Base-by-base conservation (phyloP, 2,329 filamentous ascomycete genomes). In the Aspergillus sojae region DNA sequence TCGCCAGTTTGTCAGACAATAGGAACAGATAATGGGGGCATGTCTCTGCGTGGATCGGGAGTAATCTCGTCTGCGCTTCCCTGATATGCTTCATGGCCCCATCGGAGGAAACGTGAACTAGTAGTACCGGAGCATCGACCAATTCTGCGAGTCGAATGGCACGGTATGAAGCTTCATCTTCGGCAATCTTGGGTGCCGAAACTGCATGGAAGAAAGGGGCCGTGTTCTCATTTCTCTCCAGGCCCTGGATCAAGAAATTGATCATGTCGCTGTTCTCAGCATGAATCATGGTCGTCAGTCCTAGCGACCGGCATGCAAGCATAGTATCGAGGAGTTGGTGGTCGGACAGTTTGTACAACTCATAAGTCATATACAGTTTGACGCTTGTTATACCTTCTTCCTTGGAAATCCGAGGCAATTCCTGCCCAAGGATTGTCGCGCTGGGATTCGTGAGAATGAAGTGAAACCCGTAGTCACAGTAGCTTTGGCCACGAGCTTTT, bases 21-120 rank as follows among this genome's bases (percentile, higher is more conserved):
- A 87, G 76, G 66, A 85, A 84, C 19, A 87, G 78, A 65, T 88
- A 87, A 61, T 87, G 85, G 3, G 85, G 85, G 69, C 85, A 87
- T 1, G 85, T 88, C 71, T 87, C 85, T 1, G 83, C 85, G 65
- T 85, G 83, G 26, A 87, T 78, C 0, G 85, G 84, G 11, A 86
- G 75, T 0, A 82, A 79, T 4, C 78, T 71, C 10, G 80, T 81
- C 68, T 87, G 84, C 0, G 85, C 85, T 16, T 41, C 39, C 28
- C 82, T 79, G 59, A 86, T 82, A 61, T 82, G 80, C 5, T 75
- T 71, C 11, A 83, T 80, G 1, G 84, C 84, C 6, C 4, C 81
- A 75, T 7, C 81, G 10, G 39, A 83, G 6, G 79, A 82, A 70
- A 86, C 81, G 70, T 86, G 84, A 36, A 86, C 84, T 41, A 86